phyloP scores from a whole-genome alignment of 2,329 filamentous ascomycete genomes.

The Colletotrichum echinochloae region DNA sequence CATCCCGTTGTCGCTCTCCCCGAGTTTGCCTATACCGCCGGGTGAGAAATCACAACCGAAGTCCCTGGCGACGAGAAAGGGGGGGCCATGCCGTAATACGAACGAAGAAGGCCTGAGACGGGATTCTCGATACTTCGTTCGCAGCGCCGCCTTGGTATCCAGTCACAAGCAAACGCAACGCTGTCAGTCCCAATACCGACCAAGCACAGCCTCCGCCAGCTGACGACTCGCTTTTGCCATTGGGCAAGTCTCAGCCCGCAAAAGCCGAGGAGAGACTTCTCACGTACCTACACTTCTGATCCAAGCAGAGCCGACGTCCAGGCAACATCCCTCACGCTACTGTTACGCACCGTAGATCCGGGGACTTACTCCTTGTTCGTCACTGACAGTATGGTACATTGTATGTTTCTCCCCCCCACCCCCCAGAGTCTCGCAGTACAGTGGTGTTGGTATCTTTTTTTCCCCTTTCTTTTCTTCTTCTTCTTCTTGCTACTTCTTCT shows the following conservation, averaged over 20 bases:
- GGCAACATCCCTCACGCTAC: conserved; percentile 16
- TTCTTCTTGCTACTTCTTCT: conserved; percentile 19
- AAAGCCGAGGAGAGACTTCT: not conserved
- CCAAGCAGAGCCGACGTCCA: conserved; percentile 9
- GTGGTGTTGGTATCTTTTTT: not conserved
- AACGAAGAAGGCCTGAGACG: not conserved
- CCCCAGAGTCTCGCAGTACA: not conserved
- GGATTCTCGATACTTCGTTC: not conserved
- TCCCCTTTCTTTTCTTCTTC: not conserved
- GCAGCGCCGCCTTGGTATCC: conserved; percentile 9
- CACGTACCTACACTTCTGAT: not conserved
- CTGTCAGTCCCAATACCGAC: too few species aligned
- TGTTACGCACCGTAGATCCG: conserved; percentile 17
- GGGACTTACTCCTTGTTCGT: conserved; percentile 1
- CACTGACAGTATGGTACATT: too few species aligned
- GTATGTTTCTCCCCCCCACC: not conserved
- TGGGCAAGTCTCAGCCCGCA: conserved; percentile 5
- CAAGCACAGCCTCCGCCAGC: conserved; percentile 31
- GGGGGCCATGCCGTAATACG: not conserved
- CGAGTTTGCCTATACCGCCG: conserved; percentile 1
- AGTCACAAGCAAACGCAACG: not conserved
- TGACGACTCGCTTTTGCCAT: conserved; percentile 40
- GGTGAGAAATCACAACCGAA: not conserved
- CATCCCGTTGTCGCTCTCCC: conserved; percentile 17
- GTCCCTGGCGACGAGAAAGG: not conserved